Evolutionary conservation across 2,329 filamentous ascomycete genomes (phyloP), one percentile per base, ranked within the genome.

Genomic region (Sclerotinia sclerotiorum): DNA sequence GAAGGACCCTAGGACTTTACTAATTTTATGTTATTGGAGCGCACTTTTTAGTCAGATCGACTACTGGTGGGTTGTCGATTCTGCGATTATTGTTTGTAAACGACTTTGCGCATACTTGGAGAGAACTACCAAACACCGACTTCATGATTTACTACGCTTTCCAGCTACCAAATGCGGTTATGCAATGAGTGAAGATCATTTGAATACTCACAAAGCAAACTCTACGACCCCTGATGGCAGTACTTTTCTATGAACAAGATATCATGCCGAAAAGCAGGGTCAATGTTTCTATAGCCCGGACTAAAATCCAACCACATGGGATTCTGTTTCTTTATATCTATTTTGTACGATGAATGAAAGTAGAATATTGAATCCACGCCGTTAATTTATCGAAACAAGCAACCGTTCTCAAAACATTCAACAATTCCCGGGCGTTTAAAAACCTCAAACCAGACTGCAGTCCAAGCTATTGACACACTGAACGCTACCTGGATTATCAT

Each of bases 21-120:
- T 69, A 35, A 48, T 69, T n/a, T n/a, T 69, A 17, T 29, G 35
- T 35, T 68, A 69, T 54, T 69, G 68, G 68, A 51, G 42, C 44
- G 64, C 65, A 4, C 39, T 69, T 17, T 44, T 69, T n/a, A 32
- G 49, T 52, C 24, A 49, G 24, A 56, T 60, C 29, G 21, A 69
- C 8, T 52, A 62, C 8, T 69, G 64, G 68, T 69, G 68, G 68
- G 49, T 69, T 29, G 21, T 17, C 7, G 44, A 35, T 7, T 49
- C 68, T 13, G 68, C 68, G n/a, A 64, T n/a, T 13, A 21, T 39
- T 35, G 51, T 58, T 32, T 69, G 68, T 56, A 17, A 5, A 55
- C 42, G 64, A 29, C 44, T 69, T 48, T 67, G 64, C 27, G 44
- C n/a, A 32, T 49, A 62, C 13, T 48, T 67, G 64, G 51, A 55